Conservation (phyloP, 23 red algal species). For the Agarophyton chilense region DNA sequence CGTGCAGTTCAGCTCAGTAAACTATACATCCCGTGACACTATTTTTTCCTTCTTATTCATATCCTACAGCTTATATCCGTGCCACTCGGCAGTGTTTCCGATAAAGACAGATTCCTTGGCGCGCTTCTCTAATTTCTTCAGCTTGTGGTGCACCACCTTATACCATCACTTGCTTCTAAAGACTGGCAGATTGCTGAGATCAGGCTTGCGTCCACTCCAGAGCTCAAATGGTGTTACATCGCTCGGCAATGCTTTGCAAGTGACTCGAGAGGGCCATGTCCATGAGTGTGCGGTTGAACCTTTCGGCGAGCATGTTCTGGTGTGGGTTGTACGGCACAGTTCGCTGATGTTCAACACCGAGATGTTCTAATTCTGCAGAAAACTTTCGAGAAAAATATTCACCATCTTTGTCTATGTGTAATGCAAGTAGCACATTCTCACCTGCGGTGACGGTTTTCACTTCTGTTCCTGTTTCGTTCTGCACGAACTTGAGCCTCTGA, state of each 20-base stretch:
- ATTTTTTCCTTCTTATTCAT: not conserved
- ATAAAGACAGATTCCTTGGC: too few relatives aligned
- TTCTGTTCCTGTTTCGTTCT: not conserved
- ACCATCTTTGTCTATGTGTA: conserved; percentile 31
- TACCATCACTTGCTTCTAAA: not conserved
- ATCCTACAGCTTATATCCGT: conserved; percentile 41
- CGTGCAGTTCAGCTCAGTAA: not conserved
- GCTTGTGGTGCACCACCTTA: not conserved
- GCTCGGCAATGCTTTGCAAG: not conserved
- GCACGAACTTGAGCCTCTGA: conserved; percentile 13
- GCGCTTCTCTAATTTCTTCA: not conserved
- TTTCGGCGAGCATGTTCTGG: too few relatives aligned
- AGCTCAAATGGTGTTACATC: too few relatives aligned
- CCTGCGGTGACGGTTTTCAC: conserved; percentile 4
- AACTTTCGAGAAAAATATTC: conserved; percentile 14
- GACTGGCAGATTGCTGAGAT: too few relatives aligned
- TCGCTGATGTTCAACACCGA: conserved; percentile 29
- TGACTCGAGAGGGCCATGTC: not conserved
- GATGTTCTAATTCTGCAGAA: not conserved
- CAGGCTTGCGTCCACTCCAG: not conserved
- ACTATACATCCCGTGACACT: conserved; percentile 18
- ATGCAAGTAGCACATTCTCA: conserved; percentile 9
- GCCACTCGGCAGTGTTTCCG: not conserved
- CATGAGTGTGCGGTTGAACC: too few relatives aligned
- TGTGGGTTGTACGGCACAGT: not conserved